Conservation (phyloP, 106 monocot species). For the Dactylorhiza incarnata region DNA sequence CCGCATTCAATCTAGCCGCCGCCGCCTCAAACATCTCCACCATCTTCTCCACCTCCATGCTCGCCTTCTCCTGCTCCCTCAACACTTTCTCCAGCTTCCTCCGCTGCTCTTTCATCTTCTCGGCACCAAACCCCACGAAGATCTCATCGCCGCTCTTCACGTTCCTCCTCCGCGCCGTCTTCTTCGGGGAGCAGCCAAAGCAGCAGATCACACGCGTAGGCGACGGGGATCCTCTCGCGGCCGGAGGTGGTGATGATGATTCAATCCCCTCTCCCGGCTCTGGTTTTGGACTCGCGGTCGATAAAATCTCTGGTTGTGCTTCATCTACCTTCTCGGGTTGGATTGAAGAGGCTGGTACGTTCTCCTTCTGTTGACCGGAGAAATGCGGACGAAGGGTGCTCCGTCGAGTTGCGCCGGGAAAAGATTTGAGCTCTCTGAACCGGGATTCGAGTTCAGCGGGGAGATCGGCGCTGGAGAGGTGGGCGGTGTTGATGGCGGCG, state of each 20-base stretch:
- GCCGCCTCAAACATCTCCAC: constrained; percentile 35
- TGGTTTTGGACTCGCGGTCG: neutral
- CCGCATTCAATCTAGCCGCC: constrained; percentile 29
- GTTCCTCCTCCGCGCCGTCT: constrained; percentile 14
- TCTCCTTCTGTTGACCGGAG: constrained; percentile 13
- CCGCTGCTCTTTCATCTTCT: constrained; percentile 28
- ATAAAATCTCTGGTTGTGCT: neutral
- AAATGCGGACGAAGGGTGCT: neutral
- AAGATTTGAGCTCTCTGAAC: constrained; percentile 56
- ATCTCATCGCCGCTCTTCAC: constrained; percentile 17
- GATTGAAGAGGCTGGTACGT: neutral
- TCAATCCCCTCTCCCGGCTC: constrained; percentile 1
- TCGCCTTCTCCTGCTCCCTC: constrained; percentile 44
- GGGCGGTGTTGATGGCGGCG: constrained; percentile 57
- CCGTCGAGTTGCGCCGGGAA: constrained; percentile 13
- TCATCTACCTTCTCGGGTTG: neutral
- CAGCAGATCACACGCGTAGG: constrained; percentile 41
- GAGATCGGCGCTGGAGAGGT: constrained; percentile 37
- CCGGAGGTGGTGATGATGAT: neutral
- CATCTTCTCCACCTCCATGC: constrained; percentile 43
- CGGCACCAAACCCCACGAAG: constrained; percentile 25
- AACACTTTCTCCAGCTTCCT: constrained; percentile 34
- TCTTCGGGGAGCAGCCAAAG: constrained; percentile 42
- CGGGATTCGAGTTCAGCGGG: constrained; percentile 47
- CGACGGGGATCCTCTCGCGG: constrained; percentile 6